These are phyloP conservation scores for Pterocarpus santalinus DNA, from an alignment of 306 rosid genomes.

Conservation along the genomic window DNA sequence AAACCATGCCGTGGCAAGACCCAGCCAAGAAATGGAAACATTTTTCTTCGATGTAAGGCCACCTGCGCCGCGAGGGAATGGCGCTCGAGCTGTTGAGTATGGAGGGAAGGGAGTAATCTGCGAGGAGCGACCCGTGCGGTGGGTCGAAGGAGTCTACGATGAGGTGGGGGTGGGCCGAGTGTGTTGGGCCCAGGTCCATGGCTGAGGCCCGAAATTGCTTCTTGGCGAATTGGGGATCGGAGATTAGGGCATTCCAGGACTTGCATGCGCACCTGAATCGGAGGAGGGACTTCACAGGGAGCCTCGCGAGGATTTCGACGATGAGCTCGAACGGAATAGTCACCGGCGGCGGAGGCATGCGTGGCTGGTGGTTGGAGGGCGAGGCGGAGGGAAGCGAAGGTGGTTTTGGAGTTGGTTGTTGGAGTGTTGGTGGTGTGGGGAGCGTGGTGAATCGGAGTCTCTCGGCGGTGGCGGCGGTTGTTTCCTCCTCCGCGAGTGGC, in stretches of 20 bases:
- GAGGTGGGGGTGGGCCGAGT: slow-evolving; percentile 1
- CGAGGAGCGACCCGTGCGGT: background rate
- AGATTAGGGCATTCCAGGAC: slow-evolving; percentile 52
- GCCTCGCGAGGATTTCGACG: slow-evolving; percentile 36
- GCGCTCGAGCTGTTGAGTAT: background rate
- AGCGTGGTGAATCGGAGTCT: background rate
- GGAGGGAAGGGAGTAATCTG: slow-evolving; percentile 27
- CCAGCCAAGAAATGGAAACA: slow-evolving; percentile 15
- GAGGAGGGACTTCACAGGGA: slow-evolving; percentile 39
- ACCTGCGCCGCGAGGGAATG: background rate
- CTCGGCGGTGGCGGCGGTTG: background rate
- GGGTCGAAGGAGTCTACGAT: background rate
- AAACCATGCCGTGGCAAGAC: slow-evolving; percentile 52
- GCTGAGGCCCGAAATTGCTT: slow-evolving; percentile 21
- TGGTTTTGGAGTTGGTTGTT: background rate
- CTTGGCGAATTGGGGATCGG: slow-evolving; percentile 48
- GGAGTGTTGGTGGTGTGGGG: background rate
- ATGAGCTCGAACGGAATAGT: slow-evolving; percentile 48
- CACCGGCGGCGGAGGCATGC: background rate
- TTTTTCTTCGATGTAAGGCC: background rate
- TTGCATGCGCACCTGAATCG: slow-evolving; percentile 43
- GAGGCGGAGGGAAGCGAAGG: background rate
- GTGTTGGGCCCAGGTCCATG: background rate
- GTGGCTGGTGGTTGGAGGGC: background rate
- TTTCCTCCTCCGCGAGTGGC: background rate